These are phyloP conservation scores for Seiridium unicorne DNA, from an alignment of 2,329 filamentous ascomycete species.

Conservation along the genomic window DNA sequence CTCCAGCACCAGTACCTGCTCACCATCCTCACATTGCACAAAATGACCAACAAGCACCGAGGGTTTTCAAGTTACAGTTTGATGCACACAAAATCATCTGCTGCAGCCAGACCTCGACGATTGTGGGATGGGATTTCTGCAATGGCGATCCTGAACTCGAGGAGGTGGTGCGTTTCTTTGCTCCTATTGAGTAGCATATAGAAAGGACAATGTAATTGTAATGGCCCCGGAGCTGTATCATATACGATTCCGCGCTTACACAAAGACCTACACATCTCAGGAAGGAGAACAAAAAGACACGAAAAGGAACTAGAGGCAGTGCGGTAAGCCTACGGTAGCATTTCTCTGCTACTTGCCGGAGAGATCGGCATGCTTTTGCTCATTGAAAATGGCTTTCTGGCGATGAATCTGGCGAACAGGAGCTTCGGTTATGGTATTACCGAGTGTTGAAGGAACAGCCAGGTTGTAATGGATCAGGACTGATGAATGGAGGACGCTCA, in stretches of 20 bases:
- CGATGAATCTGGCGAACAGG: background rate
- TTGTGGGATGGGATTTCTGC: conserved; percentile 98
- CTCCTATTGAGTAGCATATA: conserved; percentile 47
- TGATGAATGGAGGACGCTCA: background rate
- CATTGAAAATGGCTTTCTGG: background rate
- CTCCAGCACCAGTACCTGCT: conserved; percentile 12
- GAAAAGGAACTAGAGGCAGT: background rate
- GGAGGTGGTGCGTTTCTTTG: conserved; percentile 77
- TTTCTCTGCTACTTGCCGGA: too few relatives aligned
- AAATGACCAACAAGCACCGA: conserved; percentile 46
- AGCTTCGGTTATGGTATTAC: background rate
- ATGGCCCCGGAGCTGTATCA: background rate
- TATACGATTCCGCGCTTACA: background rate
- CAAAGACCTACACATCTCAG: background rate
- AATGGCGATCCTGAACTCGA: conserved; percentile 79
- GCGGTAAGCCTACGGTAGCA: too few relatives aligned
- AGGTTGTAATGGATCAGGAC: background rate
- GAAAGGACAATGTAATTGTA: background rate
- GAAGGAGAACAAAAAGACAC: background rate
- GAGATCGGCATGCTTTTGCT: background rate
- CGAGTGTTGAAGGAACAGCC: background rate
- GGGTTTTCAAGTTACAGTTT: conserved; percentile 97
- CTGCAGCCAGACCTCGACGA: conserved; percentile 86
- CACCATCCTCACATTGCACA: conserved; percentile 45
- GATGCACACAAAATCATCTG: conserved; percentile 91